Percentiles rank a stretch among this genome's conserved stretches.
These are phyloP conservation scores for Penicillium paradoxum DNA, from an alignment of 495 filamentous ascomycete species.

Conservation along the genomic window DNA sequence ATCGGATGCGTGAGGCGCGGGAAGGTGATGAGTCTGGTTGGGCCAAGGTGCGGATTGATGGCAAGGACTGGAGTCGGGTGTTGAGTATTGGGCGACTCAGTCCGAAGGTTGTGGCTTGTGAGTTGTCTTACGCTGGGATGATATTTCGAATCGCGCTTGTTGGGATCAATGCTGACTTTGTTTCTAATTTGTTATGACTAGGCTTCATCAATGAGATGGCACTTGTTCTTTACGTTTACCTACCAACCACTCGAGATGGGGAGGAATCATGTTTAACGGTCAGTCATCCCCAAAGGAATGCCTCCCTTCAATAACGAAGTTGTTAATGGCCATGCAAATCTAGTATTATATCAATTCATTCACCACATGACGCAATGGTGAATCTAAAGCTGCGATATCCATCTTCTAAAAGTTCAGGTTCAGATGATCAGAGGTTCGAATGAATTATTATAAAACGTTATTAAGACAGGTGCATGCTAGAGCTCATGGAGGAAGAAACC, in stretches of 20 bases:
- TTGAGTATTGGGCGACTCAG: constrained; percentile 84
- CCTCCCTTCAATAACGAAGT: not conserved
- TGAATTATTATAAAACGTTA: constrained; percentile 20
- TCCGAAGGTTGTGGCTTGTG: constrained; percentile 86
- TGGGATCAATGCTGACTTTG: not conserved
- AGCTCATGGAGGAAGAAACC: constrained; percentile 7
- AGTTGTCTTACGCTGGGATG: constrained; percentile 18
- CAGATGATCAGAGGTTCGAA: not conserved
- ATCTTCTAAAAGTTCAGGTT: not conserved
- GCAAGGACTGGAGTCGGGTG: constrained; percentile 84
- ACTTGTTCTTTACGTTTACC: constrained; percentile 86
- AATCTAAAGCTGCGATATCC: not conserved
- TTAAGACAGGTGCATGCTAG: constrained; percentile 17
- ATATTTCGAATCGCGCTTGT: not conserved
- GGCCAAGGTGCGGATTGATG: constrained; percentile 85
- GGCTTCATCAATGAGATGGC: constrained; percentile 73
- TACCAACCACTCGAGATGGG: constrained; percentile 65
- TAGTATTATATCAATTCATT: constrained; percentile 61
- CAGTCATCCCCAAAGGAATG: constrained; percentile 20
- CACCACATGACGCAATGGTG: constrained; percentile 23
- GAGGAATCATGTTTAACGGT: constrained; percentile 79
- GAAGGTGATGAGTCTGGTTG: constrained; percentile 61
- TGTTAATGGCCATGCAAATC: constrained; percentile 2
- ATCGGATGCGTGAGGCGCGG: constrained; percentile 53
- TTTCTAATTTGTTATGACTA: constrained; percentile 16